These are phyloP conservation scores for Collybiopsis confluens DNA, from an alignment of 768 basidiomycete species.

Conservation along the genomic window DNA sequence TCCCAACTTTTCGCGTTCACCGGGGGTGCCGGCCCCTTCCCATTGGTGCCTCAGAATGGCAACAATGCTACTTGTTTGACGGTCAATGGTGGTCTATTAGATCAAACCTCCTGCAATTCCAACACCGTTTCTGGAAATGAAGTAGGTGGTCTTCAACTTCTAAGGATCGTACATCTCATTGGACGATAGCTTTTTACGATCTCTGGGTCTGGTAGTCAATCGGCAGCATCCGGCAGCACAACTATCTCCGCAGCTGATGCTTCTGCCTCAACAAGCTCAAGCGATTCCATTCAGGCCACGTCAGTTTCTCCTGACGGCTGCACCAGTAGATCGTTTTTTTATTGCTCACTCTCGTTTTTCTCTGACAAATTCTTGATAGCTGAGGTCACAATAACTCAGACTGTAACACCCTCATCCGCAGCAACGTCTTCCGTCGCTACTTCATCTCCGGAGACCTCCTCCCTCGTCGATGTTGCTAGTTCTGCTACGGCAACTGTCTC, in stretches of 20 bases:
- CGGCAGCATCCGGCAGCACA: background rate
- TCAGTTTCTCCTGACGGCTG: too few species aligned
- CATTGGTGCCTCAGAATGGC: constrained; percentile 14
- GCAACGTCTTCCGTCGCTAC: background rate
- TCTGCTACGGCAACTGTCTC: background rate
- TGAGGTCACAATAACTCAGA: too few species aligned
- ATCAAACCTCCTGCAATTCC: constrained; percentile 16
- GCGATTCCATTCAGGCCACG: too few species aligned
- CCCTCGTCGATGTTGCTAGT: background rate
- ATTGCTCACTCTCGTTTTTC: too few species aligned
- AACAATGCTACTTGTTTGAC: constrained; percentile 15
- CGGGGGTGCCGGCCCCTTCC: constrained; percentile 13
- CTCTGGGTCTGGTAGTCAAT: constrained; percentile 6
- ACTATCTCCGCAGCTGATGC: too few species aligned
- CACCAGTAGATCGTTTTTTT: too few species aligned
- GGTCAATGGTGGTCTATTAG: constrained; percentile 13
- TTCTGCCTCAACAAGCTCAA: too few species aligned
- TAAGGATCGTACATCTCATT: background rate
- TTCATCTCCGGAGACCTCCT: background rate
- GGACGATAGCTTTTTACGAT: constrained; percentile 15
- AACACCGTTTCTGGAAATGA: constrained; percentile 13
- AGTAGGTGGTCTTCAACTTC: background rate
- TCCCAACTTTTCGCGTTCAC: constrained; percentile 20
- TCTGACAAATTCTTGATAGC: too few species aligned
- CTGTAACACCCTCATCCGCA: too few species aligned